Conservation (phyloP, 140 eudicot genomes). For the Erigeron philadelphicus region DNA sequence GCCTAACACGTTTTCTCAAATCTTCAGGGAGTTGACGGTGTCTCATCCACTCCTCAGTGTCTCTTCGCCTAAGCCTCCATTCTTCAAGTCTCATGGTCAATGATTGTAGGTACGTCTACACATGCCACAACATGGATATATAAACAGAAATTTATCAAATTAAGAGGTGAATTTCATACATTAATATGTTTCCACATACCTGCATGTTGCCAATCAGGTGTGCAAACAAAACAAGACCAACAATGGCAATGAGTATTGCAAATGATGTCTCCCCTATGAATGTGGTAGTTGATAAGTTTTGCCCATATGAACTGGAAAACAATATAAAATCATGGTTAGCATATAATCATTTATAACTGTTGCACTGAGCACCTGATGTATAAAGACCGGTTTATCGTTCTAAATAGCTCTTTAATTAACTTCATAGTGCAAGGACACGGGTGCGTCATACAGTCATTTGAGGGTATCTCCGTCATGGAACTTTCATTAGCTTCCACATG, state of each 20-base stretch:
- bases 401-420: neutral
- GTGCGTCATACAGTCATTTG: neutral
- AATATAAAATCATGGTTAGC: slow-evolving; percentile 6
- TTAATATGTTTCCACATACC: slow-evolving; percentile 35
- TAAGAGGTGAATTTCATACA: neutral
- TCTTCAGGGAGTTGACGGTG: slow-evolving; percentile 98
- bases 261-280: slow-evolving; percentile 89
- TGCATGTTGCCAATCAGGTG: slow-evolving; percentile 98
- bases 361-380: neutral
- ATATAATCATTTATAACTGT: neutral
- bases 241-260: slow-evolving; percentile 89
- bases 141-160: slow-evolving; percentile 4
- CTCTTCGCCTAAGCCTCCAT: slow-evolving; percentile 93
- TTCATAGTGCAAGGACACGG: neutral
- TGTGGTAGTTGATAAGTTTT: slow-evolving; percentile 78
- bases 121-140: slow-evolving; percentile 19
- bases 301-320: slow-evolving; percentile 82
- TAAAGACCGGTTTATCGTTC: neutral
- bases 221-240: slow-evolving; percentile 91
- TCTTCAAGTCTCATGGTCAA: slow-evolving; percentile 89
- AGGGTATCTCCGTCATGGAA: neutral
- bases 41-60: slow-evolving; percentile 96
- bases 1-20: slow-evolving; percentile 72
- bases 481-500: neutral
- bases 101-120: slow-evolving; percentile 92